Conservation (phyloP, 371 early-diverging fungal species). For the Rhizopus sp. region DNA sequence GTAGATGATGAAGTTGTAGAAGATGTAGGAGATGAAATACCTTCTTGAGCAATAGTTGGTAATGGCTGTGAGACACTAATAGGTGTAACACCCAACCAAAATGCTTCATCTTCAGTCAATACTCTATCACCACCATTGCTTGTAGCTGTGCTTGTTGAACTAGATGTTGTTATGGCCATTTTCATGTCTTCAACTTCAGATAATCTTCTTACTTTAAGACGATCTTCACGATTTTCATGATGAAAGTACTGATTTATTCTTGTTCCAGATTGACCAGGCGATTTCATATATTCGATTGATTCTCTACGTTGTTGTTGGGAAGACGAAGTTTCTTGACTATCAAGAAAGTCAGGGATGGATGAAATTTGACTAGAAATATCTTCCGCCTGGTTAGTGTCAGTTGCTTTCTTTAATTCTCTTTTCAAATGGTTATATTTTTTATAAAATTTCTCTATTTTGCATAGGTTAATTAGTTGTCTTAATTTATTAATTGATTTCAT, state of each 20-base stretch:
- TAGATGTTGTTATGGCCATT: not conserved
- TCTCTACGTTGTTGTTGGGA: conserved; percentile 4
- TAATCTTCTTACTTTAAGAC: not conserved
- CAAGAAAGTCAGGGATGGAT: too few species aligned
- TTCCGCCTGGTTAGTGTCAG: too few species aligned
- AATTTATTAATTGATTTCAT: not conserved
- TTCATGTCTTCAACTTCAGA: conserved; percentile 13
- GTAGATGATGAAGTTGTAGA: conserved; percentile 1
- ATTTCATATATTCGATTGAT: conserved; percentile 9
- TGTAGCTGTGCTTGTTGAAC: not conserved
- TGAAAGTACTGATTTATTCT: not conserved
- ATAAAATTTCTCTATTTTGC: conserved; percentile 14
- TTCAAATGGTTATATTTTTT: conserved; percentile 21
- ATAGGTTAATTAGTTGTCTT: not conserved
- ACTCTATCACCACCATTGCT: not conserved
- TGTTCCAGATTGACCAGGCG: conserved; percentile 6
- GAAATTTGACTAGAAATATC: too few species aligned
- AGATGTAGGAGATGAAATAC: too few species aligned
- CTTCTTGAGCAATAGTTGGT: too few species aligned
- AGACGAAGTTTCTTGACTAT: too few species aligned
- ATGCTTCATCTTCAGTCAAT: conserved; percentile 19
- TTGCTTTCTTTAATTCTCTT: conserved; percentile 7
- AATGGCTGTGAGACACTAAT: conserved; percentile 8
- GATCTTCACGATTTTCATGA: not conserved
- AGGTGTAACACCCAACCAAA: conserved; percentile 13